Percentiles rank a stretch among this genome's conserved stretches.
These are phyloP conservation scores for Dryas octopetala DNA, from an alignment of 306 rosid genomes.

Conservation along the genomic window DNA sequence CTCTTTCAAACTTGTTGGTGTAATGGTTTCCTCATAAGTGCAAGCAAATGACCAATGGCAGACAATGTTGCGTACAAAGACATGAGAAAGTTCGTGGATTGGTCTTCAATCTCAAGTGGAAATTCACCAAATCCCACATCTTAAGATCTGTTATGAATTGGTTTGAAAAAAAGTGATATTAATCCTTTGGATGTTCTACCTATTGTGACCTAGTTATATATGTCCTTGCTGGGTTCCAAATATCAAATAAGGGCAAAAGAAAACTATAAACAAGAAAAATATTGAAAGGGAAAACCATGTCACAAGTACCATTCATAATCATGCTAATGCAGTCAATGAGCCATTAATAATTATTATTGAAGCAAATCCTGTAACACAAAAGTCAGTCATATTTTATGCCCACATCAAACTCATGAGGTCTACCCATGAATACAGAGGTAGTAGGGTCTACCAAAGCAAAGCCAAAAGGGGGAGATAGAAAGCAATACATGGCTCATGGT, in stretches of 20 bases:
- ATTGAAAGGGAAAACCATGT: too few species aligned
- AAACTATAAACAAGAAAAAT: not conserved
- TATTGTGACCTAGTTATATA: not conserved
- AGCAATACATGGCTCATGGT: slow-evolving; percentile 7
- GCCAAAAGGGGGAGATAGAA: not conserved
- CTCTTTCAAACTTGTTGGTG: slow-evolving; percentile 21
- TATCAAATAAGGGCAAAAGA: not conserved
- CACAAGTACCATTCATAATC: too few species aligned
- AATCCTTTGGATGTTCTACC: not conserved
- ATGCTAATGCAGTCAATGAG: too few species aligned
- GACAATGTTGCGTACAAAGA: slow-evolving; percentile 37
- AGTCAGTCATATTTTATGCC: not conserved
- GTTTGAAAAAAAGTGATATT: too few species aligned
- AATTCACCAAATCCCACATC: slow-evolving; percentile 34
- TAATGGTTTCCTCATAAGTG: slow-evolving; percentile 26
- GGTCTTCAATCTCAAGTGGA: slow-evolving; percentile 35
- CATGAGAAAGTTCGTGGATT: slow-evolving; percentile 22
- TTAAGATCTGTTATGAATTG: slow-evolving; percentile 19
- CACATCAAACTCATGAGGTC: not conserved
- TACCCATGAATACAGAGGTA: not conserved
- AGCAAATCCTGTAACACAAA: too few species aligned
- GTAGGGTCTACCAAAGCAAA: slow-evolving; percentile 16
- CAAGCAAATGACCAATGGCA: slow-evolving; percentile 39
- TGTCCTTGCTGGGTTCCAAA: too few species aligned
- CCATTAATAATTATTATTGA: too few species aligned